phyloP scores from a whole-genome alignment of 331 rosid genomes.

The Arachis monticola region DNA sequence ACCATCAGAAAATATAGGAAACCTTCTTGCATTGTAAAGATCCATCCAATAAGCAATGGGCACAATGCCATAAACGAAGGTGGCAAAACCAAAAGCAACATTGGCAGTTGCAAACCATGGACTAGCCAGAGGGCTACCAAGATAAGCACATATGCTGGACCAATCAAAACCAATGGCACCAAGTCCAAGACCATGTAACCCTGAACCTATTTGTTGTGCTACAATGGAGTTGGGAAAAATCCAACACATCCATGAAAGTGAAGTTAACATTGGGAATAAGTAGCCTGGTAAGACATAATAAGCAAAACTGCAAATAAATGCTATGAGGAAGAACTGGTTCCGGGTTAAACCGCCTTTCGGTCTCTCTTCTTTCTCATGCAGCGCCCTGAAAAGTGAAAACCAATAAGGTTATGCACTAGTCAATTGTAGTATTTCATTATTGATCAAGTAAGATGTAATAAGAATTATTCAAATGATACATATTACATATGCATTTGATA shows the following conservation, averaged over 20 bases:
- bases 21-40: constrained; percentile 64
- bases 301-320: constrained; percentile 72
- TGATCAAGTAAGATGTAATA: neutral
- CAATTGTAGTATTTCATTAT: neutral
- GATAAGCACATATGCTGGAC: constrained; percentile 78
- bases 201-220: constrained; percentile 80
- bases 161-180: constrained; percentile 83
- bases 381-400: constrained; percentile 54
- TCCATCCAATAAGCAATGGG: constrained; percentile 72
- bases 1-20: constrained; percentile 80
- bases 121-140: constrained; percentile 84
- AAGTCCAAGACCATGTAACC: constrained; percentile 81
- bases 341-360: constrained; percentile 58
- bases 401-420: neutral
- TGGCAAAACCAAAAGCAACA: constrained; percentile 66
- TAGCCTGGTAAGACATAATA: constrained; percentile 82
- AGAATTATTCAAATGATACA: neutral
- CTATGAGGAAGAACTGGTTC: constrained; percentile 73
- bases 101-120: constrained; percentile 95
- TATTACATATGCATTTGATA: constrained; percentile 3
- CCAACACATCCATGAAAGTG: constrained; percentile 85
- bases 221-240: constrained; percentile 66
- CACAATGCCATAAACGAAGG: constrained; percentile 56
- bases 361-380: constrained; percentile 79
- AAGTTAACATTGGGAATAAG: constrained; percentile 73